These are phyloP conservation scores for Arthrobotrys megalospora DNA, from an alignment of 2,329 filamentous ascomycete genomes.

Conservation along the genomic window DNA sequence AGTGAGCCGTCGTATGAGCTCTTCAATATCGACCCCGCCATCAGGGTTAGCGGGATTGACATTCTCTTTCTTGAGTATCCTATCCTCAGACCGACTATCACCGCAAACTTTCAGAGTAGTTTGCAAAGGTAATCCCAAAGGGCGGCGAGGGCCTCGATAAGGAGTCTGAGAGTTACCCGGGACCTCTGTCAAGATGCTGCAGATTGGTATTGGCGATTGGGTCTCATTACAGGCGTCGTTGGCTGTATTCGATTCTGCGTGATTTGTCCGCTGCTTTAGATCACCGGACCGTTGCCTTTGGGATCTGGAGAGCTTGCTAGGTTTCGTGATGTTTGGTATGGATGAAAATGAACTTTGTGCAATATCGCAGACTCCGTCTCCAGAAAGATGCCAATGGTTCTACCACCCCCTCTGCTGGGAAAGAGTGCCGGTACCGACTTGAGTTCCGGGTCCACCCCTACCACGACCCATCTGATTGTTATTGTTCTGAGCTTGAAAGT, in stretches of 20 bases:
- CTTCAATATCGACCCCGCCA: slow-evolving; percentile 50
- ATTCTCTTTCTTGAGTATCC: slow-evolving; percentile 44
- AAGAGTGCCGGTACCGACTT: slow-evolving; percentile 55
- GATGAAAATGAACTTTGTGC: slow-evolving; percentile 31
- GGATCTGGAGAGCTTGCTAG: slow-evolving; percentile 12
- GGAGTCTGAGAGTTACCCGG: slow-evolving; percentile 18
- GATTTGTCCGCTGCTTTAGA: slow-evolving; percentile 7
- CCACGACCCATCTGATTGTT: slow-evolving; percentile 57
- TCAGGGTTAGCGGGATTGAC: slow-evolving; percentile 35
- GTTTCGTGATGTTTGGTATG: slow-evolving; percentile 30
- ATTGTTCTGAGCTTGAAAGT: slow-evolving; percentile 51
- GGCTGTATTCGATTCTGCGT: not conserved
- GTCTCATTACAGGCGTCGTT: not conserved
- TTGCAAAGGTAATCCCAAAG: slow-evolving; percentile 44
- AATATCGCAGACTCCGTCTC: slow-evolving; percentile 45
- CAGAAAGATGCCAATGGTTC: slow-evolving; percentile 53
- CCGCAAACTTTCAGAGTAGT: slow-evolving; percentile 55
- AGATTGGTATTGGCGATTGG: slow-evolving; percentile 16
- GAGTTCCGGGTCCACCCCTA: slow-evolving; percentile 52
- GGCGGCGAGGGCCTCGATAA: slow-evolving; percentile 13
- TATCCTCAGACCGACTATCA: not conserved
- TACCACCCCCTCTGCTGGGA: slow-evolving; percentile 61
- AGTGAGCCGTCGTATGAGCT: slow-evolving; percentile 56
- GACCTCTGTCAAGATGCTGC: slow-evolving; percentile 35
- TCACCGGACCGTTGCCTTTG: slow-evolving; percentile 13